These are phyloP conservation scores for Candida smagusa DNA, from an alignment of 1,139 yeast genomes.

Conservation along the genomic window DNA sequence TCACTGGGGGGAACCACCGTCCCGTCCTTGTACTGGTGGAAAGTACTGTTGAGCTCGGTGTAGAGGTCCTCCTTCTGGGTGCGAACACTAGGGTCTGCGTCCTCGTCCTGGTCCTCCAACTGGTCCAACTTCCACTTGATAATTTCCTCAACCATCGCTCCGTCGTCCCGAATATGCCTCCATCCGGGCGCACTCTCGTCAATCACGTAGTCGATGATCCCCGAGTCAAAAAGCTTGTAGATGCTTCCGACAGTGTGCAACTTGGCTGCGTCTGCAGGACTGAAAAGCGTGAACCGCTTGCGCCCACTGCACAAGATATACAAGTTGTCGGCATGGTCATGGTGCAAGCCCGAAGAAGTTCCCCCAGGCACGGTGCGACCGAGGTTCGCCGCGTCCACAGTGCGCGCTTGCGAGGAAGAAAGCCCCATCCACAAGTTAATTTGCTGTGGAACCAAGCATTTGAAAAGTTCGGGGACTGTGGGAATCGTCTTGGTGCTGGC, in stretches of 20 bases:
- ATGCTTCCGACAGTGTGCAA: conserved; percentile 62
- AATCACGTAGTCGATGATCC: conserved; percentile 59
- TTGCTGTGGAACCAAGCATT: conserved; percentile 58
- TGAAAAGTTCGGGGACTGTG: conserved; percentile 38
- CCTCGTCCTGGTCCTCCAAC: conserved; percentile 10
- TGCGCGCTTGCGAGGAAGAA: conserved; percentile 9
- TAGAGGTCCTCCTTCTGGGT: conserved; percentile 5
- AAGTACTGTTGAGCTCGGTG: conserved; percentile 4
- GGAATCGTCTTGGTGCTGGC: conserved; percentile 30
- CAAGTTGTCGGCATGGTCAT: conserved; percentile 75
- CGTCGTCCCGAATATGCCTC: conserved; percentile 59
- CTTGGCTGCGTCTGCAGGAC: conserved; percentile 57
- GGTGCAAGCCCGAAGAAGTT: conserved; percentile 73
- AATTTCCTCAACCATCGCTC: conserved; percentile 51
- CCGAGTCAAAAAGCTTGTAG: conserved; percentile 49
- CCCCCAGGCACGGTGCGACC: conserved; percentile 56
- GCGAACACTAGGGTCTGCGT: conserved; percentile 2
- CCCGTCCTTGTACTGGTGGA: conserved; percentile 3
- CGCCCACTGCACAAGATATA: conserved; percentile 57
- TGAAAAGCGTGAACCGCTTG: conserved; percentile 64
- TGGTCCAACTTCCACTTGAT: conserved; percentile 29
- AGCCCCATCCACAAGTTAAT: conserved; percentile 71
- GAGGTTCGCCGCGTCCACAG: conserved; percentile 25
- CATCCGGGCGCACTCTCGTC: conserved; percentile 56
- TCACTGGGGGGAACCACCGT: conserved; percentile 5